Evolutionary conservation across 1,284 basidiomycete species (phyloP), one percentile per base, ranked within the genome.

Genomic region (Porogramme epimiltina): DNA sequence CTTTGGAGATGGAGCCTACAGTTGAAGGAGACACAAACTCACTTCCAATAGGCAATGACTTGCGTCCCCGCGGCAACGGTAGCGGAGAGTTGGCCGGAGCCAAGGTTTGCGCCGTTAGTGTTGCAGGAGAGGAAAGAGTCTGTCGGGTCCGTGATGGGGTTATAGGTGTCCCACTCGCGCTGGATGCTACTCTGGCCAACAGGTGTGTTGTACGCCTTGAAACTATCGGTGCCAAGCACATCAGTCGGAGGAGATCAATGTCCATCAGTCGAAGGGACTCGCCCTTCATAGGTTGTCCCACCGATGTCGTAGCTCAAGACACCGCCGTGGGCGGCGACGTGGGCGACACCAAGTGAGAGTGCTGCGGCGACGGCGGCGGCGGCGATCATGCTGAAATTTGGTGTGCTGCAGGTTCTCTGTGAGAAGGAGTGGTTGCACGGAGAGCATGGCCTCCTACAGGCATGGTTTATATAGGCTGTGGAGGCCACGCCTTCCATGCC

Each of bases 41-140:
- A 61, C 55, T 65, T 70, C 74, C 75, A 77, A 59, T 72, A 74
- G 19, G 75, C 76, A 4, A 67, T 72, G 55, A 78, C 69, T 25
- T 66, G 60, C 22, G 72, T 67, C 36, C 76, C 76, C 48, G 74
- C 76, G 10, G 68, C 55, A 36, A 74, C 70, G 8, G 69, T 71
- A 0, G 73, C 72, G 18, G 67, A 66, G 15, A 63, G 60, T 60
- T 74, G 73, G 26, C 57, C 56, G 19, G 65, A 51, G 42, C 67
- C 68, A 19, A 67, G 60, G 20, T 59, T 58, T 5, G 66, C 63
- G 13, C 73, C 73, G 39, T 72, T 64, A 42, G 52, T 60, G 60
- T 75, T 75, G 60, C 73, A 71, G 2, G 66, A 58, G 16, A 72
- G 45, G 37, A 46, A 45, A 0, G 65, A 45, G 46, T 63, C 56